Percentiles rank a stretch among this genome's conserved stretches.
phyloP scores from a whole-genome alignment of 768 basidiomycete genomes.

The Boletales sp. region DNA sequence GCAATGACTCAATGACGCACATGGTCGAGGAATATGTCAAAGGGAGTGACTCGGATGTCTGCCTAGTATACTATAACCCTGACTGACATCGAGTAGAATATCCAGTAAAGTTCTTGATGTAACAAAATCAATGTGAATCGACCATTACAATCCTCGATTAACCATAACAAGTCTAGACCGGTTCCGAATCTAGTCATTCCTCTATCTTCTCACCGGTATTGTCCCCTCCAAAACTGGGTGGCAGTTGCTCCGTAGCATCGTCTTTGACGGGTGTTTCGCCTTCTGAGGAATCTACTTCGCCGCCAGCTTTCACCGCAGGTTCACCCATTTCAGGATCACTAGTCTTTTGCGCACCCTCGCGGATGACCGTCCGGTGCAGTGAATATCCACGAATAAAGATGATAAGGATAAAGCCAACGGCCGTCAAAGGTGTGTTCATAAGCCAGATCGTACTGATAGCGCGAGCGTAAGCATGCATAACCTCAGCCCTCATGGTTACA shows the following conservation, averaged over 20 bases:
- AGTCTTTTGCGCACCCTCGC: slow-evolving; percentile 2
- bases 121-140: no score
- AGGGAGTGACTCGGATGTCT: no score
- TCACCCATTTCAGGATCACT: slow-evolving; percentile 31
- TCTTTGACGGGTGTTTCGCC: not conserved
- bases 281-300: not conserved
- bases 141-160: not conserved
- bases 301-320: not conserved
- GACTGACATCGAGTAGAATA: no score
- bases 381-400: slow-evolving; percentile 36
- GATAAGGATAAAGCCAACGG: slow-evolving; percentile 29
- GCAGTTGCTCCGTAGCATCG: slow-evolving; percentile 2
- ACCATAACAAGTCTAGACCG: no score
- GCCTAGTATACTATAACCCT: no score
- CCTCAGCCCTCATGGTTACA: slow-evolving; percentile 23
- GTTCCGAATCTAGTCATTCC: no score
- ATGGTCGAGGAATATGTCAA: no score
- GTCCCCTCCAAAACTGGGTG: not conserved
- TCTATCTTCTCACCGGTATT: not conserved
- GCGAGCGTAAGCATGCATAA: slow-evolving; percentile 36
- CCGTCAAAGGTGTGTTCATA: slow-evolving; percentile 32
- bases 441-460: slow-evolving; percentile 40
- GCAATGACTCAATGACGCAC: no score
- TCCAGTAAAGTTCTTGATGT: no score
- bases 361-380: slow-evolving; percentile 27